Base-by-base conservation (phyloP, 2,329 filamentous ascomycete species). In the Paracamarosporium sp. region DNA sequence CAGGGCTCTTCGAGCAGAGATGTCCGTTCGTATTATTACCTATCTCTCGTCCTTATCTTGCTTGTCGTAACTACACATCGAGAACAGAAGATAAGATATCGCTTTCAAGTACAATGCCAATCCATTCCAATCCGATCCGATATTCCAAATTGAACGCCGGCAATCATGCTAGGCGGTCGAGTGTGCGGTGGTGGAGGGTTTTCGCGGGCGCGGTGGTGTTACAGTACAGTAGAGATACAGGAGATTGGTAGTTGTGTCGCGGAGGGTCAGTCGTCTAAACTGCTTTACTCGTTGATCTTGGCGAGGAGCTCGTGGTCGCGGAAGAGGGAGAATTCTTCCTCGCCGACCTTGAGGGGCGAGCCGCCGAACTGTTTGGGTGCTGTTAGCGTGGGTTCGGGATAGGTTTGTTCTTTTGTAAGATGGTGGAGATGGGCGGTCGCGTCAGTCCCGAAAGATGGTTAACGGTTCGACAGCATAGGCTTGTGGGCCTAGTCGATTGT, bases 391-490 rank as follows among this genome's bases (percentile, higher is more conserved):
- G 4, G 40, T 30, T 22, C 9, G 13, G 36, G 7, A 17, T 4
- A 22, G 3, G 5, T 3, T 7, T 4, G 9, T 6, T 22, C 7
- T 11, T 22, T 11, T 22, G 17, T 3, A 40, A 4, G 4, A 11
- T 7, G 15, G 13, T n/a, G 6, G 17, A 20, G 33, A 13, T 68
- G 63, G 67, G 63, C 65, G 62, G 69, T 68, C 62, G 69, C 62
- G 66, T 98, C 95, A 97, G 93, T 92, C 93, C 94, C 93, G 93
- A 97, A 97, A 97, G 93, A 96, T 96, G 92, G 92, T 96, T 92
- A 89, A 92, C 86, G 86, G 86, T 86, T 91, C 92, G 93, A 97
- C 94, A 96, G 86, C 95, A 99, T 96, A 80, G 95, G 94, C 91
- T 81, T 74, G 70, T 83, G n/a, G n/a, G 91, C 91, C 95, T 99